phyloP scores from a whole-genome alignment of 129 eudicot species.

The Tanacetum coccineum region DNA sequence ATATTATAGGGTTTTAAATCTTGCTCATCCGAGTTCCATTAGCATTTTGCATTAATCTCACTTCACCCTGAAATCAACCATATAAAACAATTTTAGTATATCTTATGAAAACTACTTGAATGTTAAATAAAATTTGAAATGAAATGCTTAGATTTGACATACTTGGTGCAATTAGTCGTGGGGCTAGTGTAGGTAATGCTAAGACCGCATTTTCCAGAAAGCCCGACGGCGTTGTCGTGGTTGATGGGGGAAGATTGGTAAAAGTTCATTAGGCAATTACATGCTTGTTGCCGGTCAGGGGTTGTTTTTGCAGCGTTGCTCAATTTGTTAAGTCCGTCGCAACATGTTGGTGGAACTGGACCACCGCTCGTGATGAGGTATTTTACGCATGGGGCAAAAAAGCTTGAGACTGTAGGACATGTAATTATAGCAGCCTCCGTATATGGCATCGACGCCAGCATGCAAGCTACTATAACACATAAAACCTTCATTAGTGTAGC shows the following conservation, averaged over 20 bases:
- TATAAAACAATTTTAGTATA: background rate
- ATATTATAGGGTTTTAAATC: background rate
- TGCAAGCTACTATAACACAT: background rate
- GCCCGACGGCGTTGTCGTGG: background rate
- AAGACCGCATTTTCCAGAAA: conserved; percentile 6
- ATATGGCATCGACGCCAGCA: background rate
- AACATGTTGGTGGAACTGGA: background rate
- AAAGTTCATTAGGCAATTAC: background rate
- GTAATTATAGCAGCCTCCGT: background rate
- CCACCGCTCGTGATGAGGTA: background rate
- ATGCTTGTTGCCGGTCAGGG: background rate
- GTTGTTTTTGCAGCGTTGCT: background rate
- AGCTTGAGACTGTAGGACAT: background rate
- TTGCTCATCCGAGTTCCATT: too few species aligned
- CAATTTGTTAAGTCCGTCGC: background rate
- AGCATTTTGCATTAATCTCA: background rate
- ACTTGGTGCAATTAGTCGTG: background rate
- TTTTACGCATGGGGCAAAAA: background rate
- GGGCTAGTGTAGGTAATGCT: background rate
- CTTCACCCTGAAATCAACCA: conserved; percentile 4
- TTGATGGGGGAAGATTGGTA: background rate
- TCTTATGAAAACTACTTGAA: too few species aligned
- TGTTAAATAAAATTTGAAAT: too few species aligned
- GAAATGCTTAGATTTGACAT: background rate
- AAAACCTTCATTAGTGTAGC: background rate